These are phyloP conservation scores for Aegilops speltoides DNA, from an alignment of 176 grass and related monocot species.

Conservation along the genomic window DNA sequence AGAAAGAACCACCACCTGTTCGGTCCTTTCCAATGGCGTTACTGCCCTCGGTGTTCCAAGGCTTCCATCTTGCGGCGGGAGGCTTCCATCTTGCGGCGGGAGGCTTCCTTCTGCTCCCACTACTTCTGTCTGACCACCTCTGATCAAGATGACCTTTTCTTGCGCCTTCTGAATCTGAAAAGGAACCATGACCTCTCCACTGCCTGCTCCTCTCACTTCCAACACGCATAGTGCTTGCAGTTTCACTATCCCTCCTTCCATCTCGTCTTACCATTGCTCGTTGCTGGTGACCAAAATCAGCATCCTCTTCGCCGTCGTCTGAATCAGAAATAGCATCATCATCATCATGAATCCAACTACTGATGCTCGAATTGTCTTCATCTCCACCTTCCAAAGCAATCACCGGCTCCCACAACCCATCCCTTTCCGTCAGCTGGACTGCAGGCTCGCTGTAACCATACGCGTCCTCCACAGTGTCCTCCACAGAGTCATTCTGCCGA, in stretches of 20 bases:
- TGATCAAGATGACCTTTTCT: neutral
- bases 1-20: neutral
- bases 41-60: neutral
- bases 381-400: neutral
- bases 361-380: neutral
- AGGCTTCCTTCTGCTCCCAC: neutral
- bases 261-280: neutral
- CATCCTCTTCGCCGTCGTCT: neutral
- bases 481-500: constrained; percentile 33
- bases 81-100: neutral
- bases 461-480: constrained; percentile 5
- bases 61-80: neutral
- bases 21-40: neutral
- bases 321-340: neutral
- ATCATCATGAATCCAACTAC: neutral
- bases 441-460: neutral
- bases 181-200: neutral
- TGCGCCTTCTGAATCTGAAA: constrained; percentile 15
- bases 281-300: neutral
- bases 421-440: constrained; percentile 20
- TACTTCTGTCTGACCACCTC: constrained; percentile 8
- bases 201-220: neutral
- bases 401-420: constrained; percentile 35
- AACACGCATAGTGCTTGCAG: neutral
- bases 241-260: neutral